Evolutionary conservation across 192 early-diverging fungal species (phyloP).

Genomic region (Coemansia sp.): DNA sequence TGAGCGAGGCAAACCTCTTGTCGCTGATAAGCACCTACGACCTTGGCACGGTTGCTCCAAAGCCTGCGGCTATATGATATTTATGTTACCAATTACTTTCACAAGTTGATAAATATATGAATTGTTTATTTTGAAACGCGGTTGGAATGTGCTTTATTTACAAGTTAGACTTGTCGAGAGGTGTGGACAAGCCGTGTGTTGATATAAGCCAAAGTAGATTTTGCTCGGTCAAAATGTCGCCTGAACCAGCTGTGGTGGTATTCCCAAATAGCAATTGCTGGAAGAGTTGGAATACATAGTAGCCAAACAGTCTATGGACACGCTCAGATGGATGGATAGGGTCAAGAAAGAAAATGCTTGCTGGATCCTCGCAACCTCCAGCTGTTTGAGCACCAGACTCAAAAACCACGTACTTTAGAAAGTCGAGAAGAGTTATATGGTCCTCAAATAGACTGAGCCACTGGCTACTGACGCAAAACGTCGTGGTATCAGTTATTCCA

Average conservation of each 20-base stretch:
- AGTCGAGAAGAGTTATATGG: not conserved
- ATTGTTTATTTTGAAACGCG: too few species aligned
- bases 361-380: slow-evolving; percentile 15
- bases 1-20: slow-evolving; percentile 21
- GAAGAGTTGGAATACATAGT: slow-evolving; percentile 13
- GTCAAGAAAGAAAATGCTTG: slow-evolving; percentile 28
- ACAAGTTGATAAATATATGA: too few species aligned
- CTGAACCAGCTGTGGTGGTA: not conserved
- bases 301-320: slow-evolving; percentile 43
- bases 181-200: slow-evolving; percentile 14
- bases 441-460: slow-evolving; percentile 42
- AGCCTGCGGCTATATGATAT: slow-evolving; percentile 22
- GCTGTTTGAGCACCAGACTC: not conserved
- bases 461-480: slow-evolving; percentile 24
- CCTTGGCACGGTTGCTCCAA: slow-evolving; percentile 32
- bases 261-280: not conserved
- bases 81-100: too few species aligned
- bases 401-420: slow-evolving; percentile 13
- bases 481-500: slow-evolving; percentile 17
- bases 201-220: slow-evolving; percentile 19
- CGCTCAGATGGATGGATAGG: slow-evolving; percentile 42
- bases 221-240: slow-evolving; percentile 6
- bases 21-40: slow-evolving; percentile 25
- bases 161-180: too few species aligned
- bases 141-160: too few species aligned